Percentiles rank a stretch among this genome's conserved stretches.
These are phyloP conservation scores for Plasmodium fragile DNA, from an alignment of 169 alveolate species.

Conservation along the genomic window DNA sequence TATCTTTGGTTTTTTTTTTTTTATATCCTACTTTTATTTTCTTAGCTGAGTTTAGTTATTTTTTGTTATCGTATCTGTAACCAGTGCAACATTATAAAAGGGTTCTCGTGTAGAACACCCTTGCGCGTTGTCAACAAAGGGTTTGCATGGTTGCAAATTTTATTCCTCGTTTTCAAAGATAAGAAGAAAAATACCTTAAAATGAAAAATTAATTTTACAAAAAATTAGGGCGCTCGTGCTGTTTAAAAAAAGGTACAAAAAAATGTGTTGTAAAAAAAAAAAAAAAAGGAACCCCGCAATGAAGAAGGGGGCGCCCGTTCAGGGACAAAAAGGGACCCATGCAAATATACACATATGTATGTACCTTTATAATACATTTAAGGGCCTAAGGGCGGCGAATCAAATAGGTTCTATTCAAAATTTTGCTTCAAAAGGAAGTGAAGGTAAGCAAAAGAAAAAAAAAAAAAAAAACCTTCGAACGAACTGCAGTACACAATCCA, in stretches of 20 bases:
- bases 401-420: not conserved
- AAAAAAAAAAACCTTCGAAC: not conserved
- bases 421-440: not conserved
- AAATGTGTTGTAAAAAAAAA: not conserved
- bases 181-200: not conserved
- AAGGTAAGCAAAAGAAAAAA: not conserved
- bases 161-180: not conserved
- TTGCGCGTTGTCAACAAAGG: not conserved
- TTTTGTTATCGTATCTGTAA: not conserved
- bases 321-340: not conserved
- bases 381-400: not conserved
- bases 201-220: not conserved
- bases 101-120: not conserved
- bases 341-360: not conserved
- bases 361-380: not conserved
- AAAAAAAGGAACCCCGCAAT: not conserved
- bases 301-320: not conserved
- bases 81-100: not conserved
- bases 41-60: not conserved
- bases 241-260: not conserved
- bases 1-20: not conserved
- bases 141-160: not conserved
- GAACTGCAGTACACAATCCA: not conserved
- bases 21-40: not conserved
- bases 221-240: not conserved